These are phyloP conservation scores for Pneumocystis canis DNA, from an alignment of 1,139 yeast species.

Conservation along the genomic window DNA sequence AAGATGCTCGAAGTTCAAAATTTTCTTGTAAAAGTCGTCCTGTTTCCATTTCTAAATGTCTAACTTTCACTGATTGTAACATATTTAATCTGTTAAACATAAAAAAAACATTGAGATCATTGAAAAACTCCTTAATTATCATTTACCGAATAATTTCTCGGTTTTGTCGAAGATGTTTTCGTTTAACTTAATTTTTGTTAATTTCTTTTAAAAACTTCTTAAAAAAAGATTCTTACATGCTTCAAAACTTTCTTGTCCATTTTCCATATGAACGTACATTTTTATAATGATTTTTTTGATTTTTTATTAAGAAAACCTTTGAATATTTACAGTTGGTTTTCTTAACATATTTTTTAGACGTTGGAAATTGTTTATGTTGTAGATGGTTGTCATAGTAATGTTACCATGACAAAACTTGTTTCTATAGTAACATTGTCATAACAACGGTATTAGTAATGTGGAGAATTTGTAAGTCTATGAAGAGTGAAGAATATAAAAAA, in stretches of 20 bases:
- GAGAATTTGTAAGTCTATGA: too few species aligned
- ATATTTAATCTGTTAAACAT: neutral
- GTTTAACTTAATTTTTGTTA: neutral
- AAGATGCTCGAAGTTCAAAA: neutral
- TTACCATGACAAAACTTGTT: neutral
- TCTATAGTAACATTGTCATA: neutral
- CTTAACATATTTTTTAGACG: neutral
- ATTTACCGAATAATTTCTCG: neutral
- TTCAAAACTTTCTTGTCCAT: neutral
- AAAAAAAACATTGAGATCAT: neutral
- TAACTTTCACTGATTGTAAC: neutral
- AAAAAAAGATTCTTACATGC: neutral
- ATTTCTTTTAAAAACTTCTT: neutral
- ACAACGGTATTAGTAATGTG: too few species aligned
- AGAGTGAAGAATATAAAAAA: too few species aligned
- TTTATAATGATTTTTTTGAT: neutral
- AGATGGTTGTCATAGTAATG: neutral
- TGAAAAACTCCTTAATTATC: neutral
- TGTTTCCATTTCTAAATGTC: neutral
- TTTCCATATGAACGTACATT: neutral
- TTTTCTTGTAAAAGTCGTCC: constrained; percentile 1
- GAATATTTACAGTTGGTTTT: neutral
- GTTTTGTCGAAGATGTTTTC: constrained; percentile 2
- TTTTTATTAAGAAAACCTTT: neutral
- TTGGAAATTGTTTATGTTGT: neutral